phyloP scores from a whole-genome alignment of 257 asterid species.

The Leonotis leonurus region DNA sequence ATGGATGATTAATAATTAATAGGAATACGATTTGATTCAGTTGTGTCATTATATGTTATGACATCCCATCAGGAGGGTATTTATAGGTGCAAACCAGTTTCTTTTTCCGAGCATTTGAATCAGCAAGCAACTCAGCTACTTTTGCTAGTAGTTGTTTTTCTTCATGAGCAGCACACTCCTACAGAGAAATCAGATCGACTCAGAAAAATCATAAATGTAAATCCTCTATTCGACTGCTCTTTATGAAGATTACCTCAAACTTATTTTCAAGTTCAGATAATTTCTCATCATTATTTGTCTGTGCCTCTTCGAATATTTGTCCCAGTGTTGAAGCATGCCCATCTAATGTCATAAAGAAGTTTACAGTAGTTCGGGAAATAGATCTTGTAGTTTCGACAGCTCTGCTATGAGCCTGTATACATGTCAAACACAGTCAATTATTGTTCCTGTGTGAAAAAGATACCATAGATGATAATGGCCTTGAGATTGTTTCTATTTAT shows the following conservation, averaged over 20 bases:
- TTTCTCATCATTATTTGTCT: slow-evolving; percentile 52
- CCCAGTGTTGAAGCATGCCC: slow-evolving; percentile 70
- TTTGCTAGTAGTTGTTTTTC: slow-evolving; percentile 82
- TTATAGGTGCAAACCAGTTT: slow-evolving; percentile 51
- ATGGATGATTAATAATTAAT: too few species aligned
- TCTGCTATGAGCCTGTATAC: slow-evolving; percentile 80
- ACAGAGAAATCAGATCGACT: slow-evolving; percentile 12
- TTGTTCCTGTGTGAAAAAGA: slow-evolving; percentile 2
- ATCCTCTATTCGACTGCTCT: slow-evolving; percentile 1
- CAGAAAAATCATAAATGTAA: background rate
- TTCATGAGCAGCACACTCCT: slow-evolving; percentile 94
- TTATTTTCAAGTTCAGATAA: slow-evolving; percentile 76
- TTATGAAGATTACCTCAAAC: slow-evolving; percentile 65
- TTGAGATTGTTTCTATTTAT: slow-evolving; percentile 4
- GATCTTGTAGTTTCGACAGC: slow-evolving; percentile 73
- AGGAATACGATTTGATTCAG: too few species aligned
- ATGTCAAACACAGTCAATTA: slow-evolving; percentile 6
- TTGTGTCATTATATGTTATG: too few species aligned
- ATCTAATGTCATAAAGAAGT: slow-evolving; percentile 68
- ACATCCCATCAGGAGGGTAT: slow-evolving; percentile 10
- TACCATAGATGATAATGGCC: background rate
- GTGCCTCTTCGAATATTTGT: slow-evolving; percentile 78
- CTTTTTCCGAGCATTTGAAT: slow-evolving; percentile 84
- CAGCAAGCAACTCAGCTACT: slow-evolving; percentile 90
- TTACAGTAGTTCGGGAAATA: slow-evolving; percentile 53